A percentile compares a stretch with the other conserved stretches of the same genome.
Evolutionary conservation across 495 filamentous ascomycete species (phyloP).

Genomic region (Hypoxylon crocopeplum): DNA sequence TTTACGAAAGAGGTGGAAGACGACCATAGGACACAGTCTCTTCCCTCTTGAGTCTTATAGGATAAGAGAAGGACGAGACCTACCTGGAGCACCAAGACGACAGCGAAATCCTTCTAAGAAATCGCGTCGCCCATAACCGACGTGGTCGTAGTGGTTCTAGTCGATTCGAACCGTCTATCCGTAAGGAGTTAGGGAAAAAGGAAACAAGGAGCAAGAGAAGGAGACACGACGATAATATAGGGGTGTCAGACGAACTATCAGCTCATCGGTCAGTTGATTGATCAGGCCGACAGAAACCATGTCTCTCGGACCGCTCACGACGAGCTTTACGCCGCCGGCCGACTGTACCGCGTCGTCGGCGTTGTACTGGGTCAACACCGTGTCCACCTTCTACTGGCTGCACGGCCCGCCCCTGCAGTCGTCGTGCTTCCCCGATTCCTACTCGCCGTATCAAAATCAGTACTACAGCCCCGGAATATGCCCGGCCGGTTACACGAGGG

Average conservation of each 20-base stretch:
- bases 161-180: too few species aligned
- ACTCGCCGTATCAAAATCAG: conserved; percentile 23
- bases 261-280: background rate
- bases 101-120: too few species aligned
- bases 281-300: background rate
- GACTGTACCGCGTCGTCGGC: conserved; percentile 43
- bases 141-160: too few species aligned
- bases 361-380: conserved; percentile 49
- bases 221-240: background rate
- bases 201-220: too few species aligned
- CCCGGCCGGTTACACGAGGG: conserved; percentile 33
- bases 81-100: too few species aligned
- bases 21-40: too few species aligned
- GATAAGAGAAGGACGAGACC: too few species aligned
- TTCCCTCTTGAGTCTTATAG: too few species aligned
- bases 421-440: conserved; percentile 30
- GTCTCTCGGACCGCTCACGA: conserved; percentile 48
- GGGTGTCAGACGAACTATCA: background rate
- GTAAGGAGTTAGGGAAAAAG: too few species aligned
- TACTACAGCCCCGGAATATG: conserved; percentile 40
- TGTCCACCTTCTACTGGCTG: conserved; percentile 41
- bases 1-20: too few species aligned
- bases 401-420: conserved; percentile 21
- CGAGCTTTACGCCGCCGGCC: conserved; percentile 40
- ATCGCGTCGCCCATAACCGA: too few species aligned